Percentiles rank a stretch among this genome's conserved stretches.
phyloP scores from a whole-genome alignment of 2,329 filamentous ascomycete genomes.

The Trichoderma simmonsii region DNA sequence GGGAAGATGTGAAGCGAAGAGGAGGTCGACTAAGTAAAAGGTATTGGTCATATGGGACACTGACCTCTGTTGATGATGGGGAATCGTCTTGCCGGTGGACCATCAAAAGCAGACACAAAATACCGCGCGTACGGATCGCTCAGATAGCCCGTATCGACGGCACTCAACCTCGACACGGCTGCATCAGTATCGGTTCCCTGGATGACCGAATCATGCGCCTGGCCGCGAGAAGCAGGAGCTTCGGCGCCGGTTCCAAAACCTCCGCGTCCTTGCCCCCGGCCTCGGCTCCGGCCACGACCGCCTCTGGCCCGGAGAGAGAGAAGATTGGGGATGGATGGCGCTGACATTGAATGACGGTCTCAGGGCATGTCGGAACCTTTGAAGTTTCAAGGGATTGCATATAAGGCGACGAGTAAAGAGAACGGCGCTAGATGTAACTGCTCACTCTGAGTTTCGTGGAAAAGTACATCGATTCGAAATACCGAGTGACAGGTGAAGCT shows the following conservation, averaged over 20 bases:
- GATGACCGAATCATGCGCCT: constrained; percentile 67
- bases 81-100: constrained; percentile 59
- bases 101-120: constrained; percentile 56
- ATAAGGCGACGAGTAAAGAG: neutral
- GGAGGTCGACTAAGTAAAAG: neutral
- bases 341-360: constrained; percentile 53
- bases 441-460: neutral
- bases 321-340: constrained; percentile 76
- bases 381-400: neutral
- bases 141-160: constrained; percentile 81
- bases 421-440: neutral
- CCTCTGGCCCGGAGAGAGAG: constrained; percentile 49
- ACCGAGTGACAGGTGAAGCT: neutral
- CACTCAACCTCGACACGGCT: constrained; percentile 81
- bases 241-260: constrained; percentile 30
- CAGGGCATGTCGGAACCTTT: neutral
- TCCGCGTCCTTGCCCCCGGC: constrained; percentile 36
- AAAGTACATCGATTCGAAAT: neutral
- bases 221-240: constrained; percentile 31
- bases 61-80: constrained; percentile 93
- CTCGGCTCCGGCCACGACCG: constrained; percentile 42
- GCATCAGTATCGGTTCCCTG: constrained; percentile 92
- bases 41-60: constrained; percentile 17
- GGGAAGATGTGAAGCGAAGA: neutral
- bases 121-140: constrained; percentile 72